phyloP scores from a whole-genome alignment of 208 protist genomes.

The Leptomonas pyrrhocoris region DNA sequence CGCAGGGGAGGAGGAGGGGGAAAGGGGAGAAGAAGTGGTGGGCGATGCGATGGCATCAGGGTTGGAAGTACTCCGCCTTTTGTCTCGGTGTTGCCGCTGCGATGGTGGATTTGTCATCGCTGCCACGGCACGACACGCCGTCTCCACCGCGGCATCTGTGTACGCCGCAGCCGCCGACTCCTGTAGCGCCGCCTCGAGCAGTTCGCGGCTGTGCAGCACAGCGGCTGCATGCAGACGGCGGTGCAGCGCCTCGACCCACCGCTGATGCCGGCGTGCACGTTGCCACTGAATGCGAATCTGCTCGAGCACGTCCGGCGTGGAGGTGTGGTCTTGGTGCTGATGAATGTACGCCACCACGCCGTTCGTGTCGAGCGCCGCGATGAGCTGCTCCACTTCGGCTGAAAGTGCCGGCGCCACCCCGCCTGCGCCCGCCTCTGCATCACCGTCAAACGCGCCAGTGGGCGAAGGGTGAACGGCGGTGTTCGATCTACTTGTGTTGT shows the following conservation, averaged over 20 bases:
- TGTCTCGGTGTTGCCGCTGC: not conserved
- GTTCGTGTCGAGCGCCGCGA: constrained; percentile 20
- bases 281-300: constrained; percentile 33
- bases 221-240: constrained; percentile 40
- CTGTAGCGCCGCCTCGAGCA: constrained; percentile 43
- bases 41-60: not conserved
- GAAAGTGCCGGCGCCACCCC: constrained; percentile 15
- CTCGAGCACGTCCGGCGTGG: constrained; percentile 15
- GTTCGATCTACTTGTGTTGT: not conserved
- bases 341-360: constrained; percentile 40
- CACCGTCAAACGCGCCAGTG: not conserved
- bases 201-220: constrained; percentile 36
- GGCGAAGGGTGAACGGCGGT: not conserved
- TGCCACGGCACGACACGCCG: constrained; percentile 7
- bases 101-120: not conserved
- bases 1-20: not conserved
- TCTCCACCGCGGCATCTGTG: constrained; percentile 38
- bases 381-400: constrained; percentile 27
- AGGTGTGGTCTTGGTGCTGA: constrained; percentile 28
- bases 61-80: too few species aligned
- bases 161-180: constrained; percentile 23
- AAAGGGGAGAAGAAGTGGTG: not conserved
- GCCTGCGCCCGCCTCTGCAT: not conserved
- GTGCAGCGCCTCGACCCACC: constrained; percentile 43
- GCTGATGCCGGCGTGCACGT: not conserved